Evolutionary conservation across 208 protist genomes (phyloP), one percentile per base, ranked within the genome.

Genomic region (Angomonas desouzai): DNA sequence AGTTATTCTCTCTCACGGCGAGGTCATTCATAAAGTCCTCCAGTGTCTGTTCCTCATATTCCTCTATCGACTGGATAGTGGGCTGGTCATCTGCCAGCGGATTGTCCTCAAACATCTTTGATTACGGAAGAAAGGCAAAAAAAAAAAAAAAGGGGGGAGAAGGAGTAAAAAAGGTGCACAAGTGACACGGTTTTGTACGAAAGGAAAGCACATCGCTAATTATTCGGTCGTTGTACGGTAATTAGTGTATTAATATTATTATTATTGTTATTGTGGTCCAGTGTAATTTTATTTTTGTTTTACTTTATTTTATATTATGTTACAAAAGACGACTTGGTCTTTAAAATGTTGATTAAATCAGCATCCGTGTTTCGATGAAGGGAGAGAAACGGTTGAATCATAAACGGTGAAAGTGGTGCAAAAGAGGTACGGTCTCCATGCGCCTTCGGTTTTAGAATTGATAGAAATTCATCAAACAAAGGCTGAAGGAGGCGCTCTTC

Each of bases 1-100:
- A 9, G 9, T 13, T 6, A 51, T 23, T 51, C 20, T 51, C 45
- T 16, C n/a, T 51, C 3, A 51, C 45, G n/a, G 20, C 20, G 20
- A 51, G 45, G 45, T 51, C 45, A 51, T 51, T 51, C 3, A 23
- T 27, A 16, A 51, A 51, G n/a, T 51, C 45, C n/a, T 51, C 45
- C 4, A 51, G n/a, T 22, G 45, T 9, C 6, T 23, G 4, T 51
- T 51, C 45, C 18, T 51, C 45, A 16, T 51, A 51, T 23, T 51
- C 45, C n/a, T 51, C 45, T 27, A 51, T 51, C 9, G 45, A 27
- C 20, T 27, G 20, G 10, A 16, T 51, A 22, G 10, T 13, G 6
- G 45, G 45, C n/a, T 13, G 18, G 6, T 51, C 45, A 27, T 51
- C 45, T 3, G 45, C 45, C 45, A 51, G 20, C n/a, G 45, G 18